Base-by-base conservation (phyloP, 306 rosid genomes). In the Lathyrus sativus region DNA sequence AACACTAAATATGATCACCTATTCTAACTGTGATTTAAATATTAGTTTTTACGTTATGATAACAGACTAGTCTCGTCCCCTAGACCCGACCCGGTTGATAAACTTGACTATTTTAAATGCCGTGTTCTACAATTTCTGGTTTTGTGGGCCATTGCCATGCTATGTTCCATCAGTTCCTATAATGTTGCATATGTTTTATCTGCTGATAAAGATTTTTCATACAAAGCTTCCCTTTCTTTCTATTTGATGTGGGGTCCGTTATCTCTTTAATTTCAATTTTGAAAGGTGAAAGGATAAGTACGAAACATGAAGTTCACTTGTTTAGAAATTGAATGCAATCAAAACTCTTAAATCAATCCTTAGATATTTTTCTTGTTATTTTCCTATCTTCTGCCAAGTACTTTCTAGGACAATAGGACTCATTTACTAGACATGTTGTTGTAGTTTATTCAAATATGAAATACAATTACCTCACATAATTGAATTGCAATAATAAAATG, bases 141-240 rank as follows among this genome's bases (percentile, higher is more conserved):
- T 59, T 44, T 14, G 28, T 44, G 19, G 58, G 31, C n/a, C 74
- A 11, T 59, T 18, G 6, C 45, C 66, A 11, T 14, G 19, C 71
- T 39, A 55, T 74, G 81, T 63, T 57, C 78, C 56, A 61, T 75
- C 55, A 39, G 22, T 66, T 75, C 62, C 59, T 9, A 22, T 81
- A 54, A 18, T 65, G 10, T 35, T 44, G 60, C 48, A 70, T 70
- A 46, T 18, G 9, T 46, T 39, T 78, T 51, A 57, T 44, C 45
- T 46, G 14, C 67, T 18, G 73, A 78, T 48, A 74, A 82, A 68
- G 72, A 67, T 68, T 41, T 74, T 65, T 78, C 50, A 2, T 46
- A 19, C 64, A 65, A 74, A 62, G 76, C 58, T 65, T 71, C 24
- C 46, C 19, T 61, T 31, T 37, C 17, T 65, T 31, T 12, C 64